These are phyloP conservation scores for Carallia brachiata DNA, from an alignment of 345 rosid genomes.

Conservation along the genomic window DNA sequence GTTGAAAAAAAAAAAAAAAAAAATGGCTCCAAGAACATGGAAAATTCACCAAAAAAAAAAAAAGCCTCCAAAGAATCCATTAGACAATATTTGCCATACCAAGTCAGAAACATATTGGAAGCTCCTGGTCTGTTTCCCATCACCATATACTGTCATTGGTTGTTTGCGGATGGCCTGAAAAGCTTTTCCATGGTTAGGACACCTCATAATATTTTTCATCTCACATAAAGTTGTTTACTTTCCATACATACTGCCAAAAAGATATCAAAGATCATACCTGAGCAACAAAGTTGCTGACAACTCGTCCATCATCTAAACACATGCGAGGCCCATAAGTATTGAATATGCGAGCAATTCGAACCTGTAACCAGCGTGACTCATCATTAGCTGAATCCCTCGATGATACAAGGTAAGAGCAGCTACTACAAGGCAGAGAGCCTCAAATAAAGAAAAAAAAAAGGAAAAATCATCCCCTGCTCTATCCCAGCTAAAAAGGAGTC, in stretches of 20 bases:
- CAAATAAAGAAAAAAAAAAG: no score
- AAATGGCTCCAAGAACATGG: no score
- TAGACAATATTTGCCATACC: constrained; percentile 33
- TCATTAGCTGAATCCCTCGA: background rate
- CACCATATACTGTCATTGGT: constrained; percentile 95
- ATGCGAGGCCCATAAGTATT: constrained; percentile 98
- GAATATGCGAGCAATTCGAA: constrained; percentile 95
- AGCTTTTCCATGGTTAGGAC: background rate
- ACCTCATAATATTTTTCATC: background rate
- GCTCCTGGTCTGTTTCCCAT: constrained; percentile 98
- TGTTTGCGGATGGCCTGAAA: constrained; percentile 52
- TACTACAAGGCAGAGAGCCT: background rate
- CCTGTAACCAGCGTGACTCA: constrained; percentile 44
- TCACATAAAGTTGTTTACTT: background rate
- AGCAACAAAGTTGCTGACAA: constrained; percentile 98
- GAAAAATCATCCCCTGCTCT: no score
- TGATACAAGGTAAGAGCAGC: no score
- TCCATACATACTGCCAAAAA: background rate
- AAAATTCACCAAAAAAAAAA: no score
- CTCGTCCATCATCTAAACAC: constrained; percentile 99
- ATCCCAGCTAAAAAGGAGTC: no score
- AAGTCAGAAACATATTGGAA: constrained; percentile 94
- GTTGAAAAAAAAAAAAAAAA: no score
- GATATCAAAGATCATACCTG: constrained; percentile 51
- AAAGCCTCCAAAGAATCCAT: background rate